These are phyloP conservation scores for Rusavskia elegans DNA, from an alignment of 495 filamentous ascomycete genomes.

Conservation along the genomic window DNA sequence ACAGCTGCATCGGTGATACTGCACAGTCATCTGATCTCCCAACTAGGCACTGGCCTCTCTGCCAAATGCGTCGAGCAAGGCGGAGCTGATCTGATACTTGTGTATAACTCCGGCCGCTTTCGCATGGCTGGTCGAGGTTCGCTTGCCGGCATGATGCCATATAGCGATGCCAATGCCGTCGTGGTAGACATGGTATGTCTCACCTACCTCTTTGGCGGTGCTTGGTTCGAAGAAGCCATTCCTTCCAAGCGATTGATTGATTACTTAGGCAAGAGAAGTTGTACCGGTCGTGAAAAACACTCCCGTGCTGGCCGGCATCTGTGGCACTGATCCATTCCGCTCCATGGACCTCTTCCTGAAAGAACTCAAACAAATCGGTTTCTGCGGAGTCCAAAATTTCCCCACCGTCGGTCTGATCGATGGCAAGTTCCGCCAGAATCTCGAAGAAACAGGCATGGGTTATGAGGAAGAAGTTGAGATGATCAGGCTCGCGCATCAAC, in stretches of 20 bases:
- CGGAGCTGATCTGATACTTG: constrained; percentile 50
- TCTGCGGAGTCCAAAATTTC: constrained; percentile 57
- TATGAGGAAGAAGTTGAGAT: constrained; percentile 49
- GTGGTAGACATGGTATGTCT: constrained; percentile 45
- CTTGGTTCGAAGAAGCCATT: too few relatives aligned
- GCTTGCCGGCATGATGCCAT: constrained; percentile 56
- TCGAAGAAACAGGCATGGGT: constrained; percentile 59
- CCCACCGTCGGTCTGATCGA: constrained; percentile 58
- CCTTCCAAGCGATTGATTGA: too few relatives aligned
- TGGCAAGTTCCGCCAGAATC: constrained; percentile 43
- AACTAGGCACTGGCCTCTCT: constrained; percentile 46
- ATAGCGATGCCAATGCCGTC: constrained; percentile 54
- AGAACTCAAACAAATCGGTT: constrained; percentile 27
- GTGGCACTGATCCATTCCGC: constrained; percentile 37
- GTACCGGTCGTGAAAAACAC: constrained; percentile 42
- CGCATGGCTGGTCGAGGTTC: constrained; percentile 59
- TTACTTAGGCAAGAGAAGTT: constrained; percentile 24
- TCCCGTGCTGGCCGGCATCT: constrained; percentile 47
- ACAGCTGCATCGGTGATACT: not conserved
- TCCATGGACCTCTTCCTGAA: constrained; percentile 38
- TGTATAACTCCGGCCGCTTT: constrained; percentile 60
- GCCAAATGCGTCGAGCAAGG: constrained; percentile 54
- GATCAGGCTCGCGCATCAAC: constrained; percentile 34
- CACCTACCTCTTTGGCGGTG: not conserved
- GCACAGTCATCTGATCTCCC: not conserved